Conservation (phyloP, 495 filamentous ascomycete species). For the Annulohypoxylon moriforme region DNA sequence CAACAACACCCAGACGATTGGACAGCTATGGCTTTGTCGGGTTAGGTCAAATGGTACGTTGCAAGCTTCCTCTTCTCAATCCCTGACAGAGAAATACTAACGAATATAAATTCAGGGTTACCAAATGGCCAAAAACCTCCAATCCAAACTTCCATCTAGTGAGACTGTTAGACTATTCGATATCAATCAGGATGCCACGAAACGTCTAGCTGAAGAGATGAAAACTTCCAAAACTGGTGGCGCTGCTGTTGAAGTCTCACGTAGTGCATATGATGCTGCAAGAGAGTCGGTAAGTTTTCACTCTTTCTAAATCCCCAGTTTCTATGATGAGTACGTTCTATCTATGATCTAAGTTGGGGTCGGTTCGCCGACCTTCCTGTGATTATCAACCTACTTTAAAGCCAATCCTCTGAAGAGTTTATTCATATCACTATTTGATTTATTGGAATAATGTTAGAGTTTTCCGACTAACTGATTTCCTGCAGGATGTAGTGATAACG, state of each 20-base stretch:
- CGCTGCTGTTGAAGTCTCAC: conserved; percentile 67
- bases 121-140: conserved; percentile 89
- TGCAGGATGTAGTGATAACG: conserved; percentile 79
- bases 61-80: background rate
- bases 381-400: conserved; percentile 67
- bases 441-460: background rate
- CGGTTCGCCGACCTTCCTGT: conserved; percentile 51
- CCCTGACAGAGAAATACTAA: conserved; percentile 15
- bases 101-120: conserved; percentile 64
- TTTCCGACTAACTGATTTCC: conserved; percentile 35
- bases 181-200: conserved; percentile 71
- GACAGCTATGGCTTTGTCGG: conserved; percentile 87
- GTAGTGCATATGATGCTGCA: conserved; percentile 69
- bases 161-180: conserved; percentile 80
- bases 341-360: conserved; percentile 71
- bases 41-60: conserved; percentile 84
- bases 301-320: conserved; percentile 12
- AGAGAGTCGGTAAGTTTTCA: conserved; percentile 75
- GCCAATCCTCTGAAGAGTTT: conserved; percentile 72
- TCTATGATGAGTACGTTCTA: conserved; percentile 68
- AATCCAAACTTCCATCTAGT: conserved; percentile 74
- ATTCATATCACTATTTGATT: conserved; percentile 7
- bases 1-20: conserved; percentile 63
- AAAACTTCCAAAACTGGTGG: conserved; percentile 59
- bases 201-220: conserved; percentile 71